These are phyloP conservation scores for Phytophthora nicotianae DNA, from an alignment of 352 stramenopile genomes.

Conservation along the genomic window DNA sequence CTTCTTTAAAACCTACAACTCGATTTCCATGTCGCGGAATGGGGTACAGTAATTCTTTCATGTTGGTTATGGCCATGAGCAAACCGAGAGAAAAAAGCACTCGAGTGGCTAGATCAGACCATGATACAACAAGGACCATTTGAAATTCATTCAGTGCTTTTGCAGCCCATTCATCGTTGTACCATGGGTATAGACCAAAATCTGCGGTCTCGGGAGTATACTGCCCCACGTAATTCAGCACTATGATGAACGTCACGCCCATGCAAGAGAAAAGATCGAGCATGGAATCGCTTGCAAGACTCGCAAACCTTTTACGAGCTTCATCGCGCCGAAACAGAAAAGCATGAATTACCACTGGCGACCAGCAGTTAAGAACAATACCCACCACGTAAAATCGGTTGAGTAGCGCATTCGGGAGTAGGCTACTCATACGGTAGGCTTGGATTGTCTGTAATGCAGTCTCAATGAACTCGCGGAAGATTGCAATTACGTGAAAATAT, in stretches of 20 bases:
- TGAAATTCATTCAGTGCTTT: conserved; percentile 20
- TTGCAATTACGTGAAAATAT: not conserved
- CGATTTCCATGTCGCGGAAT: not conserved
- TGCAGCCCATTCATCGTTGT: conserved; percentile 2
- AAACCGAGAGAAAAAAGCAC: conserved; percentile 9
- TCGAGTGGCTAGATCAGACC: conserved; percentile 5
- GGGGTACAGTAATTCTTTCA: conserved; percentile 12
- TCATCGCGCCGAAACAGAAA: conserved; percentile 3
- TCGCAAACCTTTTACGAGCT: conserved; percentile 12
- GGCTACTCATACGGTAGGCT: conserved; percentile 28
- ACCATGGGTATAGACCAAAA: not conserved
- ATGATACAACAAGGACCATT: conserved; percentile 10
- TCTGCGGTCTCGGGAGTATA: not conserved
- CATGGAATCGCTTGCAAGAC: conserved; percentile 11
- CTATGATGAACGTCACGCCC: conserved; percentile 15
- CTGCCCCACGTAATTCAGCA: not conserved
- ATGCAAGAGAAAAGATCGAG: conserved; percentile 20
- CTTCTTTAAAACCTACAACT: not conserved
- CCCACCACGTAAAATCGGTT: conserved; percentile 22
- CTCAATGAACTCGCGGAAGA: conserved; percentile 8
- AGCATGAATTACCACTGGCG: not conserved
- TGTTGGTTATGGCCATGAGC: conserved; percentile 11
- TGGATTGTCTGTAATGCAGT: conserved; percentile 18
- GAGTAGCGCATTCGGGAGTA: conserved; percentile 16
- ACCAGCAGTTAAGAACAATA: not conserved